Evolutionary conservation across 2,329 filamentous ascomycete genomes (phyloP).

Genomic region (Mycosphaerella arachidis): DNA sequence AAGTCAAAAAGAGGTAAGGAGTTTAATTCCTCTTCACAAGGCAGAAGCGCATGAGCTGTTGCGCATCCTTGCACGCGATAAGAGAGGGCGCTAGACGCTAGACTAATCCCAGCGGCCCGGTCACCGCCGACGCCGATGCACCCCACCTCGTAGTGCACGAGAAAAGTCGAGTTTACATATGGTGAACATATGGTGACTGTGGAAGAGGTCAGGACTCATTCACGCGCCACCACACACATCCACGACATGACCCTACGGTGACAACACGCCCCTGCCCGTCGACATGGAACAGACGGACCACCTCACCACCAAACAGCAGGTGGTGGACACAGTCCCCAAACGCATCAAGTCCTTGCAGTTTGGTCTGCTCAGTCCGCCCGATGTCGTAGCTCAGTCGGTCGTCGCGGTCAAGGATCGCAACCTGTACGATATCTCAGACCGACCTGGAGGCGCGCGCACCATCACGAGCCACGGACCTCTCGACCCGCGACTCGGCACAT

Average conservation of each 20-base stretch:
- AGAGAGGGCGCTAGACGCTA: too few species aligned
- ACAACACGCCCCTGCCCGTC: slow-evolving; percentile 7
- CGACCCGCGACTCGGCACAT: slow-evolving; percentile 83
- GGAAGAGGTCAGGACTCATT: not conserved
- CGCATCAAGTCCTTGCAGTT: slow-evolving; percentile 92
- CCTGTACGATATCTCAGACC: slow-evolving; percentile 75
- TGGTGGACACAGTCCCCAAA: slow-evolving; percentile 82
- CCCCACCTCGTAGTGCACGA: too few species aligned
- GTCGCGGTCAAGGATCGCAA: slow-evolving; percentile 91
- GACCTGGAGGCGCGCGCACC: slow-evolving; percentile 54
- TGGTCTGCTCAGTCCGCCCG: slow-evolving; percentile 79
- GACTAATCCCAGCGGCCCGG: too few species aligned
- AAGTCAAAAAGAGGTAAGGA: too few species aligned
- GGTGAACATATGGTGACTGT: too few species aligned
- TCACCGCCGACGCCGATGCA: too few species aligned
- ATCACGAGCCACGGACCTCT: slow-evolving; percentile 80
- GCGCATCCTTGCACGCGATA: too few species aligned
- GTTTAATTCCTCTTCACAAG: too few species aligned
- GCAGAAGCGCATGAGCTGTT: too few species aligned
- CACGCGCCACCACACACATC: not conserved
- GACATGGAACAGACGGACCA: slow-evolving; percentile 18
- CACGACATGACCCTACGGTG: slow-evolving; percentile 6
- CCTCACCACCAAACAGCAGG: slow-evolving; percentile 66
- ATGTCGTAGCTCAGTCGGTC: slow-evolving; percentile 92
- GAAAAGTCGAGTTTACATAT: too few species aligned